These are phyloP conservation scores for Carex arenaria DNA, from an alignment of 202 grass and related monocot species.

Conservation along the genomic window DNA sequence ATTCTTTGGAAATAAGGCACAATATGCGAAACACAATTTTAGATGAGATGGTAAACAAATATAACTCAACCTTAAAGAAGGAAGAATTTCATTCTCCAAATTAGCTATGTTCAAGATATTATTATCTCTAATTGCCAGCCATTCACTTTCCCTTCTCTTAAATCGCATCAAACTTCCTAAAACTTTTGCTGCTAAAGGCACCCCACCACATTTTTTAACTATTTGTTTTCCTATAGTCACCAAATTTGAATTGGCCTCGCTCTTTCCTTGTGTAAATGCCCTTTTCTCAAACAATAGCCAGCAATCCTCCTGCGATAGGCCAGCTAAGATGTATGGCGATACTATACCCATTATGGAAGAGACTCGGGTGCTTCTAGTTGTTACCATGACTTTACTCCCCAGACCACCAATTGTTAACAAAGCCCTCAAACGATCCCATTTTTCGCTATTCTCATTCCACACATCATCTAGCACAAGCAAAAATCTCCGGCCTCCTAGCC, in stretches of 20 bases:
- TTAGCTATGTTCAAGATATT: neutral
- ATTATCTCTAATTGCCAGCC: neutral
- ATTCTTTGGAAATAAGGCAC: neutral
- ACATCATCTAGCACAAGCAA: constrained; percentile 33
- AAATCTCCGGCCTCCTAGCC: neutral
- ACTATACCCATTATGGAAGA: neutral
- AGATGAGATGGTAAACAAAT: neutral
- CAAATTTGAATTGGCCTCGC: neutral
- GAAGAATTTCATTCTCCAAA: neutral
- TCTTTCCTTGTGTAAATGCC: neutral
- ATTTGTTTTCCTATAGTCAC: constrained; percentile 1
- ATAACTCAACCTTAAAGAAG: constrained; percentile 7
- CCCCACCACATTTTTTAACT: constrained; percentile 5
- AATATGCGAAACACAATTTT: neutral
- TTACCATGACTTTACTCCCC: constrained; percentile 26
- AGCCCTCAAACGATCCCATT: constrained; percentile 13
- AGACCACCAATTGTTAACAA: neutral
- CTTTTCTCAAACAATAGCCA: constrained; percentile 14
- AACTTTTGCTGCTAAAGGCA: constrained; percentile 14
- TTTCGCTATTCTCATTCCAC: constrained; percentile 11
- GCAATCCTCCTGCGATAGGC: neutral
- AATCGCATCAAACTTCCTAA: neutral
- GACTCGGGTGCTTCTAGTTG: constrained; percentile 18
- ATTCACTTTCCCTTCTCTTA: neutral
- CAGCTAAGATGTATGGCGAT: neutral